Percentiles rank a stretch among this genome's conserved stretches.
phyloP scores from a whole-genome alignment of 345 rosid species.

The Sonneratia alba region DNA sequence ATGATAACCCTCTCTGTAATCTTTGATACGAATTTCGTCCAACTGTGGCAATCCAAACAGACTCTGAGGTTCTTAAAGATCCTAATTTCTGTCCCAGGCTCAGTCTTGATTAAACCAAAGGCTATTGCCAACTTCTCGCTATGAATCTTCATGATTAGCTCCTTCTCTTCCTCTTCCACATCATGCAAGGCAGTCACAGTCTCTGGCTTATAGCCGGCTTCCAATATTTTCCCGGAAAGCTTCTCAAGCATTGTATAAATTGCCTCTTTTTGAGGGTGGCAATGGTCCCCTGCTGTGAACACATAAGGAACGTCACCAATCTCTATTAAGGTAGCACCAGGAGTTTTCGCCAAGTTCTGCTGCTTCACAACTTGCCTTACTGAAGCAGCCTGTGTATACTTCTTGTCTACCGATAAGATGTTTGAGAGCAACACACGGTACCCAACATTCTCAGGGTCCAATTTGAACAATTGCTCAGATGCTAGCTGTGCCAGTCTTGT shows the following conservation, averaged over 20 bases:
- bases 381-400: conserved; percentile 58
- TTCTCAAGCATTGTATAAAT: conserved; percentile 52
- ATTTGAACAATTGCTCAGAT: conserved; percentile 49
- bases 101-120: conserved; percentile 61
- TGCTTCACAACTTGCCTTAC: conserved; percentile 52
- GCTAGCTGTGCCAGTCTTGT: conserved; percentile 49
- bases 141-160: conserved; percentile 54
- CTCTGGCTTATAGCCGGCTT: conserved; percentile 64
- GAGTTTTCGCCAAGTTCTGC: conserved; percentile 54
- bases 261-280: conserved; percentile 52
- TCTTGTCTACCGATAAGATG: conserved; percentile 53
- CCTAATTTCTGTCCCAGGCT: conserved; percentile 56
- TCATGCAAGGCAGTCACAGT: conserved; percentile 58
- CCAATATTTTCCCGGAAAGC: conserved; percentile 55
- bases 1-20: conserved; percentile 56
- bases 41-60: conserved; percentile 71
- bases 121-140: conserved; percentile 83
- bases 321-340: conserved; percentile 73
- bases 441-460: conserved; percentile 64
- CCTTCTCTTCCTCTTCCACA: conserved; percentile 87
- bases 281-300: conserved; percentile 60
- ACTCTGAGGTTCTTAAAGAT: conserved; percentile 73
- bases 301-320: conserved; percentile 51
- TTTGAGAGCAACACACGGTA: conserved; percentile 64
- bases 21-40: conserved; percentile 66